Evolutionary conservation across 2,329 filamentous ascomycete species (phyloP).

Genomic region (Dendryphion nanum): DNA sequence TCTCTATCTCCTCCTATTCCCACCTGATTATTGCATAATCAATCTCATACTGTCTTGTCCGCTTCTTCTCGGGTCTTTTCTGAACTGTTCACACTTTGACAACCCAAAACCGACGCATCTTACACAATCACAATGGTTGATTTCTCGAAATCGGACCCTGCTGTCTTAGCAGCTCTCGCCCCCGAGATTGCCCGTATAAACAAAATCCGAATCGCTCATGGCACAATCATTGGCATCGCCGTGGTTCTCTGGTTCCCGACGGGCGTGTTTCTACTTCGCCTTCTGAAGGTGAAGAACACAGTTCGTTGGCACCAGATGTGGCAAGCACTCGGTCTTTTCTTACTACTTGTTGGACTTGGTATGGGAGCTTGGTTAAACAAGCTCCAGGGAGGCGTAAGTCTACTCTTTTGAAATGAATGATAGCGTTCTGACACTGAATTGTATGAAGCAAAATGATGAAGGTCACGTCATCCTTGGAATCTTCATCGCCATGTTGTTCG

Average conservation of each 20-base stretch:
- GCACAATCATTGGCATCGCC: conserved; percentile 4
- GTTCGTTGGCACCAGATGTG: conserved; percentile 4
- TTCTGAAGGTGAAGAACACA: conserved; percentile 3
- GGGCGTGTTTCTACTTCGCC: conserved; percentile 6
- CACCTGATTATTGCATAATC: too few species aligned
- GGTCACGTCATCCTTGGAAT: conserved; percentile 44
- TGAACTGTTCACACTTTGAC: too few species aligned
- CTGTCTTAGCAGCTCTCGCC: background rate
- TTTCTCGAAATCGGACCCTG: background rate
- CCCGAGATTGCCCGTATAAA: background rate
- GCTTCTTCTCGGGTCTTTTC: too few species aligned
- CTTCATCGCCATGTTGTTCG: conserved; percentile 45
- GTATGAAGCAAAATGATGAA: too few species aligned
- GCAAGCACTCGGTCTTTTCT: conserved; percentile 6
- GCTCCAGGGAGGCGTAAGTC: too few species aligned
- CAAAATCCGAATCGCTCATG: conserved; percentile 4
- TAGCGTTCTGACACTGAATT: too few species aligned
- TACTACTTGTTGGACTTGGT: conserved; percentile 7
- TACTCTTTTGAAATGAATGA: too few species aligned
- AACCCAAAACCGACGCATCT: too few species aligned
- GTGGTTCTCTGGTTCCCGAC: conserved; percentile 7
- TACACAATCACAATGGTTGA: too few species aligned
- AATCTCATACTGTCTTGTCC: too few species aligned
- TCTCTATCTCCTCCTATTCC: too few species aligned
- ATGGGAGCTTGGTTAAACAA: conserved; percentile 1